Base-by-base conservation (phyloP, 2,329 filamentous ascomycete species). In the Colletotrichum navitas region DNA sequence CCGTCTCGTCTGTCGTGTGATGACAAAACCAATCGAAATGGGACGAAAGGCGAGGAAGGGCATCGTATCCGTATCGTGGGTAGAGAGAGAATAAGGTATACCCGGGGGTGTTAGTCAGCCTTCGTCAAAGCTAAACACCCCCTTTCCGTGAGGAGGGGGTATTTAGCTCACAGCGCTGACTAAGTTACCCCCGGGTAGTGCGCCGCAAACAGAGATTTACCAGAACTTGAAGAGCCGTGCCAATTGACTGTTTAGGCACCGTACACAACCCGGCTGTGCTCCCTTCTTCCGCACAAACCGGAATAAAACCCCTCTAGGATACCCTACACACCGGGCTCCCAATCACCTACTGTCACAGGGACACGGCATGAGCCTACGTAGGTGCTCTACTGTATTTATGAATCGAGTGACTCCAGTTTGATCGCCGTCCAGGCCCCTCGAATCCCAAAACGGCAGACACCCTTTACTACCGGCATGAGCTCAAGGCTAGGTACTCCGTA, bases 391-490 rank as follows among this genome's bases (percentile, higher is more conserved):
- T 49, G n/a, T n/a, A 36, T 52, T 68, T 54, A 36, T 39, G 58
- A 24, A 51, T 54, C 68, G 18, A 63, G 63, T n/a, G 63, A 41
- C 45, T 59, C 68, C 36, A 41, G 68, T 71, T 32, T 63, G 59
- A 59, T 45, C 32, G 12, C 16, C 52, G 32, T 60, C 52, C 41
- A 52, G 65, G 43, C 29, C 41, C 43, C 49, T 21, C 26, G 2
- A 49, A 32, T 61, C 49, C 34, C 39, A 41, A 12, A 6, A 36
- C 39, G 45, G 39, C 14, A 41, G 18, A 5, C 14, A 11, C 14
- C 16, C 2, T 6, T 41, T 41, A 5, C 16, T 5, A 18, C 14
- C 39, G 11, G 14, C 14, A 18, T 14, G 39, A 18, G 14, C 18
- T 41, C 14, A 41, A 41, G 39, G 4, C 39, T 41, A 18, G 14